These are phyloP conservation scores for Populus hybrid DNA, from an alignment of 441 rosid species.

Conservation along the genomic window DNA sequence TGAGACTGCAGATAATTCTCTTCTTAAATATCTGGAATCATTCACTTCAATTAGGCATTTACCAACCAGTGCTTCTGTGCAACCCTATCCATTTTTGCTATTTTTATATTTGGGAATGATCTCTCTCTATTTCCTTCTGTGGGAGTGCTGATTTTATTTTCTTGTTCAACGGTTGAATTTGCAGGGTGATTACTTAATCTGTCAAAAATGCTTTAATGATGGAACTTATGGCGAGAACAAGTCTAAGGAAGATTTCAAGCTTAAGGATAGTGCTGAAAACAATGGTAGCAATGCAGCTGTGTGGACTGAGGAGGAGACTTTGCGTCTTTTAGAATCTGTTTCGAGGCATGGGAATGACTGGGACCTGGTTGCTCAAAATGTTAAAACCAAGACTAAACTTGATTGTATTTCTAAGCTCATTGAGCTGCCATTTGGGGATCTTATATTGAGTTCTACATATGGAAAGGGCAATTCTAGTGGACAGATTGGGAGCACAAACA, in stretches of 20 bases:
- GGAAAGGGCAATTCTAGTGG: constrained; percentile 35
- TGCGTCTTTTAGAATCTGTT: constrained; percentile 75
- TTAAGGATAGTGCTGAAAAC: constrained; percentile 30
- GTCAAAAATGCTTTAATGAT: constrained; percentile 60
- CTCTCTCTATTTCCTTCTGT: not conserved
- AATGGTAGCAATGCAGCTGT: constrained; percentile 30
- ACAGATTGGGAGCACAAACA: constrained; percentile 22
- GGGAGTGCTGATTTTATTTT: not conserved
- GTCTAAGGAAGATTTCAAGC: constrained; percentile 53
- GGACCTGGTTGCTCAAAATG: constrained; percentile 82
- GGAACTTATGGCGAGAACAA: constrained; percentile 63
- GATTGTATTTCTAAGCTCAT: constrained; percentile 84
- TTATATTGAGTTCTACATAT: constrained; percentile 45
- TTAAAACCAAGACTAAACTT: constrained; percentile 64
- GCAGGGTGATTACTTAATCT: constrained; percentile 51
- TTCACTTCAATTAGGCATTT: not conserved
- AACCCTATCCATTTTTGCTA: not conserved
- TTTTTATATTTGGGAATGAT: not conserved
- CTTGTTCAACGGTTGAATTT: constrained; percentile 8
- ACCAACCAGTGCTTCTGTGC: not conserved
- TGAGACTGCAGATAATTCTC: not conserved
- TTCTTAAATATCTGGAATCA: not conserved
- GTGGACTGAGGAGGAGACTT: constrained; percentile 86
- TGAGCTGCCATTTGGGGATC: constrained; percentile 86
- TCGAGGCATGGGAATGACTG: constrained; percentile 81